Conservation (phyloP, 495 filamentous ascomycete species). For the Penicillium paradoxum region DNA sequence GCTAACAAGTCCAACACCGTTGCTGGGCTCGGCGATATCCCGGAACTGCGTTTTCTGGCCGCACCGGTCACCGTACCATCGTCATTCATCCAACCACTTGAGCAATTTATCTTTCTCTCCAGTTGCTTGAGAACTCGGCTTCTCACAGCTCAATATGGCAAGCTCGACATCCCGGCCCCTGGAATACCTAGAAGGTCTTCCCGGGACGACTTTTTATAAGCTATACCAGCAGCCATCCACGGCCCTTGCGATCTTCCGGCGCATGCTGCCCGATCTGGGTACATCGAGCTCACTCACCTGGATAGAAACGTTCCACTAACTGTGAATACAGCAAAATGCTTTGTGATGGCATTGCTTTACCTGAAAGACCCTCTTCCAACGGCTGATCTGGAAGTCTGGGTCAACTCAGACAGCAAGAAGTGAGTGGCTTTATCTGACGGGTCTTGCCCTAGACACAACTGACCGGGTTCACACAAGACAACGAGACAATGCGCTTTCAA, state of each 20-base stretch:
- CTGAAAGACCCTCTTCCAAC: constrained; percentile 70
- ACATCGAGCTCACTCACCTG: constrained; percentile 27
- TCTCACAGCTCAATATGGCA: constrained; percentile 51
- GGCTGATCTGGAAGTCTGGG: constrained; percentile 76
- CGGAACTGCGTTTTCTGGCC: constrained; percentile 34
- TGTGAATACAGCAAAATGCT: constrained; percentile 67
- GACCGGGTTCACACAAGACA: constrained; percentile 44
- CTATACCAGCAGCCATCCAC: constrained; percentile 96
- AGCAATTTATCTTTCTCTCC: constrained; percentile 8
- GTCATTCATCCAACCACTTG: constrained; percentile 12
- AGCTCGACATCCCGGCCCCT: constrained; percentile 61
- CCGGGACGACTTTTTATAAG: constrained; percentile 78
- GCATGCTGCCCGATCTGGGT: constrained; percentile 93
- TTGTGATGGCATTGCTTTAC: constrained; percentile 93
- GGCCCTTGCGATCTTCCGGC: constrained; percentile 89
- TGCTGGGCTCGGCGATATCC: constrained; percentile 19
- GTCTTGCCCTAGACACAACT: constrained; percentile 2
- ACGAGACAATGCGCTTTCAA: constrained; percentile 73
- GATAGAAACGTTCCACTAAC: constrained; percentile 19
- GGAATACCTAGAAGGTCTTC: constrained; percentile 86
- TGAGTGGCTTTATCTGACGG: constrained; percentile 25
- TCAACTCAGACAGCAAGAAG: constrained; percentile 67
- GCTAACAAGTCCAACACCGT: not conserved
- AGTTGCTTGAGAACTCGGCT: constrained; percentile 31
- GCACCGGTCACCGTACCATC: constrained; percentile 28